Evolutionary conservation across 805 yeast species (phyloP), one percentile per base, ranked within the genome.

Genomic region (Ogataea haglerorum): DNA sequence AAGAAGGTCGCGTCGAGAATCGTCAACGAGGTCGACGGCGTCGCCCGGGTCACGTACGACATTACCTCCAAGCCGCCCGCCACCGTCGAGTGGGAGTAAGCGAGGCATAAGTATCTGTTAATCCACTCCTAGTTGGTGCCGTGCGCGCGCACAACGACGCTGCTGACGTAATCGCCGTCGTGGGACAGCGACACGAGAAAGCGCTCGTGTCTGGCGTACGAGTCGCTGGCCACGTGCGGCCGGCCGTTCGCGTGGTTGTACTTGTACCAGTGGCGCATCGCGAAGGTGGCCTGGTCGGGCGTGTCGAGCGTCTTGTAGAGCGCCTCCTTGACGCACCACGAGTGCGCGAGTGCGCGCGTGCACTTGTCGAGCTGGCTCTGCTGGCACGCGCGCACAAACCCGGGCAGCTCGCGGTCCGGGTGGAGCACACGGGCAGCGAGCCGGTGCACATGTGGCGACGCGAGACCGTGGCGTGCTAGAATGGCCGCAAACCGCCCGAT

Each of bases 11-110:
- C 96, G 43, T 79, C 95, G 31, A 82, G 99, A 76, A 93, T 93
- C 48, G 98, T 93, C 57, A 93, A 93, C 68, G 99, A 93, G 73
- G 99, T 93, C 47, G 87, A 85, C 54, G 99, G 99, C 64, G 99
- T 93, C 59, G 97, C 99, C 42, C 85, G 99, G 70, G 99, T 93
- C 48, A 93, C 96, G 41, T 93, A 93, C 68, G 99, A 93, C 67
- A 90, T 93, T 65, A 93, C 99, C 46, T 89, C 97, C 46, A 93
- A 93, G 73, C 99, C 99, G 43, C 99, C 99, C 48, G 99, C 99
- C 46, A 93, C 99, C 46, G 99, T 93, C 54, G 99, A 93, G 68
- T 93, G 98, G 99, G 99, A 93, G 72, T 91, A 19, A 17, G 21
- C 6, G 21, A 19, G 1, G 82, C 58, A 43, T 17, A n/a, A 10